phyloP scores from a whole-genome alignment of 805 yeast species.

The Yarrowia sp. region DNA sequence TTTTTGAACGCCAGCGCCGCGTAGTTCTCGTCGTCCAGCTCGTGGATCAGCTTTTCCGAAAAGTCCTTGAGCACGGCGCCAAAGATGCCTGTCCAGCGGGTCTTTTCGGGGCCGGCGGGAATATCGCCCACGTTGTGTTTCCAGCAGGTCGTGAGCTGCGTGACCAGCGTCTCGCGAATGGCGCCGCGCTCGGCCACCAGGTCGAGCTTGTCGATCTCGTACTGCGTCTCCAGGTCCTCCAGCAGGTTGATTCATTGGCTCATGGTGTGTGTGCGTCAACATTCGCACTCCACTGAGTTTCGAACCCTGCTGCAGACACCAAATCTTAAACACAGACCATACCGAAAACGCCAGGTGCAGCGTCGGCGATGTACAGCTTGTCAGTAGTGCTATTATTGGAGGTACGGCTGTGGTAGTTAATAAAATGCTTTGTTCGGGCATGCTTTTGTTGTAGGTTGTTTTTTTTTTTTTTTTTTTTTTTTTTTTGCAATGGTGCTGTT shows the following conservation, averaged over 20 bases:
- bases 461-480: no score
- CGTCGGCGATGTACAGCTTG: no score
- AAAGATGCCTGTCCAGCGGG: neutral
- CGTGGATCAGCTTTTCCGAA: neutral
- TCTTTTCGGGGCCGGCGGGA: neutral
- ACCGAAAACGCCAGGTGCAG: no score
- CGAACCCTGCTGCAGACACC: no score
- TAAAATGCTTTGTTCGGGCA: no score
- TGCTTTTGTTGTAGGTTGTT: no score
- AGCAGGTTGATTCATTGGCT: neutral
- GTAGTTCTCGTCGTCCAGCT: conserved; percentile 7
- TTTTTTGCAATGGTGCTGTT: no score
- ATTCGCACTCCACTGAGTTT: no score
- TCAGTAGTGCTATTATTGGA: no score
- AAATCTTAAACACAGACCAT: no score
- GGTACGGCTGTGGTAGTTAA: no score
- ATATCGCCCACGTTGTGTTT: neutral
- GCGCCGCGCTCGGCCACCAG: neutral
- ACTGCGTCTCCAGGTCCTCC: conserved; percentile 7
- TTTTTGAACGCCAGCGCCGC: conserved; percentile 8
- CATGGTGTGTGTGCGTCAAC: no score
- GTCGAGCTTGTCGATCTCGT: conserved; percentile 7
- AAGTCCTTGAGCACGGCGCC: neutral
- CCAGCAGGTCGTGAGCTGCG: neutral
- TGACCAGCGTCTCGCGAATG: neutral